Evolutionary conservation across 2,329 filamentous ascomycete species (phyloP).

Genomic region (Rhinocladiella mackenziei): DNA sequence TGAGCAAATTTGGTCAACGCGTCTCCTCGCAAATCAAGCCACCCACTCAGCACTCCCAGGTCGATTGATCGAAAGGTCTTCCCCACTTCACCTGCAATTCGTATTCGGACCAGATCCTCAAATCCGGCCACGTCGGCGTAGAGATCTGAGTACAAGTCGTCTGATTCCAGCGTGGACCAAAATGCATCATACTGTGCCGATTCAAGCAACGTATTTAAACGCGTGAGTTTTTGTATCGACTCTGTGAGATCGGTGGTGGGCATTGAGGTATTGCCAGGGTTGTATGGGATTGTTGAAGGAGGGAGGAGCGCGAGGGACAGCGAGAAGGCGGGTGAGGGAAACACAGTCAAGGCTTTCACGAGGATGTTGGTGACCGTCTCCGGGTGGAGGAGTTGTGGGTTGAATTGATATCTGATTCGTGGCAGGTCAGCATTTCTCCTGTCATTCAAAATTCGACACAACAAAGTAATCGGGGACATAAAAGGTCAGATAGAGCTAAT

Average conservation of each 20-base stretch:
- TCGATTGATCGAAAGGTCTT: slow-evolving; percentile 73
- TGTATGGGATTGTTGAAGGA: slow-evolving; percentile 67
- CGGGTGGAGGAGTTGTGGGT: slow-evolving; percentile 94
- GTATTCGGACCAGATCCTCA: slow-evolving; percentile 85
- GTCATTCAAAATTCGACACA: no score
- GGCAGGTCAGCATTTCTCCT: slow-evolving; percentile 19
- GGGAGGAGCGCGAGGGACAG: slow-evolving; percentile 92
- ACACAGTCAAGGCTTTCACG: slow-evolving; percentile 95
- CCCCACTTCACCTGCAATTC: slow-evolving; percentile 82
- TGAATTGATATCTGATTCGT: slow-evolving; percentile 85
- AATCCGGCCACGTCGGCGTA: slow-evolving; percentile 92
- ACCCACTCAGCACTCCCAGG: slow-evolving; percentile 64
- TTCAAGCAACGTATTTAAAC: slow-evolving; percentile 81
- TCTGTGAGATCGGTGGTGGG: slow-evolving; percentile 62
- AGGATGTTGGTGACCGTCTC: slow-evolving; percentile 99
- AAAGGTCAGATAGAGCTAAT: slow-evolving; percentile 71
- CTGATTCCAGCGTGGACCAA: slow-evolving; percentile 87
- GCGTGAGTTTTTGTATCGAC: slow-evolving; percentile 81
- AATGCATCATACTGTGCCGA: slow-evolving; percentile 86
- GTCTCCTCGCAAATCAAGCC: slow-evolving; percentile 66
- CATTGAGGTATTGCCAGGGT: slow-evolving; percentile 45
- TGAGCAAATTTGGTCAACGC: slow-evolving; percentile 72
- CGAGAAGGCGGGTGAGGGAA: slow-evolving; percentile 92
- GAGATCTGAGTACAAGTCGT: slow-evolving; percentile 93
- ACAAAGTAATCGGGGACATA: no score